Evolutionary conservation across 345 rosid species (phyloP), one percentile per base, ranked within the genome.

Genomic region (Laguncularia racemosa): DNA sequence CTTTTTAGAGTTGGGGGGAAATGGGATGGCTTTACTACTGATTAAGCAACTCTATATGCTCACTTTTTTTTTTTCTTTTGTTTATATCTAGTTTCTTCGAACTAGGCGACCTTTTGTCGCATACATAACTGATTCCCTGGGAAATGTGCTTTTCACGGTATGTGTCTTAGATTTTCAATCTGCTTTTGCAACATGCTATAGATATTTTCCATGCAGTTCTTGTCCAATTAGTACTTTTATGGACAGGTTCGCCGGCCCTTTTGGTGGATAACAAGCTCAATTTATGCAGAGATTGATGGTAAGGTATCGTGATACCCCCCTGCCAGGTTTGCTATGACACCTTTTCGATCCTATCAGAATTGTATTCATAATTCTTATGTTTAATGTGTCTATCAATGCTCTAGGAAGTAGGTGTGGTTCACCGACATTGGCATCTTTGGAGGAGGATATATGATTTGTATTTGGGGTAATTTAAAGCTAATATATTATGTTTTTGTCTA

Each of bases 251-350:
- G 89, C 49, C 78, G 99, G 68, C 99, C 97, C 57, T 86, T 84
- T 65, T 93, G 96, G 96, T 93, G 95, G 97, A 67, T 93, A 69
- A 89, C 81, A 53, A 93, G 99, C 72, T 89, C 99, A 65, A 93
- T 93, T 55, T 89, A 86, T 78, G 91, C 71, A 51, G 99, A 93
- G 77, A 75, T 93, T 76, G 72, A 85, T 62, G 90, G 95, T 66
- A 67, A 89, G 87, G 98, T 91, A 79, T 65, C 69, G 52, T 16
- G 56, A 8, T 56, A 54, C 28, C 49, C 55, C 23, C 62, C 20
- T 44, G 7, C 13, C 28, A 19, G 28, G 26, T 49, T 16, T 49
- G 52, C 18, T 17, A n/a, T 49, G 17, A 49, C n/a, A n/a, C 20
- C 7, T 49, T 23, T 33, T 9, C 9, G 4, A 33, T 6, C 40